Conservation (phyloP, 1,139 yeast genomes). For the Diutina rugosa region DNA sequence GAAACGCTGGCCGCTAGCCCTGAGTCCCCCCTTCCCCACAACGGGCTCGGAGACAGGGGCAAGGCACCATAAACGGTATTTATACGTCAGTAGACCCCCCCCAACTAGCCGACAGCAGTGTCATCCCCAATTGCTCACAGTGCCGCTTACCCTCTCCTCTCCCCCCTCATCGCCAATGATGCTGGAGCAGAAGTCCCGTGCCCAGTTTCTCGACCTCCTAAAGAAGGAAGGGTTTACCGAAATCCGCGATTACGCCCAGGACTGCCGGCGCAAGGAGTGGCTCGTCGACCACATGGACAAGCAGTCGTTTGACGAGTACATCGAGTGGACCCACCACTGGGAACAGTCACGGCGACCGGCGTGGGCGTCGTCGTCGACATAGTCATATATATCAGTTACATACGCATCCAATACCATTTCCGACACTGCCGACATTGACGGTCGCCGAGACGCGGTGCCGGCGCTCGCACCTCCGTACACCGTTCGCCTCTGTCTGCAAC, state of each 20-base stretch:
- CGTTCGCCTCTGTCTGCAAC: too few relatives aligned
- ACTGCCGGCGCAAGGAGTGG: not conserved
- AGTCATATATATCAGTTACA: not conserved
- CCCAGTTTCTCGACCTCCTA: not conserved
- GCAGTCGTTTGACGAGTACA: not conserved
- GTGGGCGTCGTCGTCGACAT: not conserved
- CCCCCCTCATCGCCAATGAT: not conserved
- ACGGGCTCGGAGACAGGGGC: not conserved
- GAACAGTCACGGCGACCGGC: not conserved
- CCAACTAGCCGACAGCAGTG: too few relatives aligned
- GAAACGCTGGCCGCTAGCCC: too few relatives aligned
- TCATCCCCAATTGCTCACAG: too few relatives aligned
- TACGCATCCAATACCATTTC: too few relatives aligned
- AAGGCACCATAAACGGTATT: not conserved
- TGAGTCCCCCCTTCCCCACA: not conserved
- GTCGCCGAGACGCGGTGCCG: too few relatives aligned
- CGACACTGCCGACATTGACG: too few relatives aligned
- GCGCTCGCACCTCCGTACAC: too few relatives aligned
- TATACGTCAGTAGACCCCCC: not conserved
- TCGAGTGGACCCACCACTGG: slow-evolving; percentile 1
- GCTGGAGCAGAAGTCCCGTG: not conserved
- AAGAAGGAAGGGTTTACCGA: not conserved
- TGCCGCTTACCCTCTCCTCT: too few relatives aligned
- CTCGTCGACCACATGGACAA: not conserved
- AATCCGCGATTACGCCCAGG: not conserved